Base-by-base conservation (phyloP, 257 asterid species). In the Cynanchum wilfordii region DNA sequence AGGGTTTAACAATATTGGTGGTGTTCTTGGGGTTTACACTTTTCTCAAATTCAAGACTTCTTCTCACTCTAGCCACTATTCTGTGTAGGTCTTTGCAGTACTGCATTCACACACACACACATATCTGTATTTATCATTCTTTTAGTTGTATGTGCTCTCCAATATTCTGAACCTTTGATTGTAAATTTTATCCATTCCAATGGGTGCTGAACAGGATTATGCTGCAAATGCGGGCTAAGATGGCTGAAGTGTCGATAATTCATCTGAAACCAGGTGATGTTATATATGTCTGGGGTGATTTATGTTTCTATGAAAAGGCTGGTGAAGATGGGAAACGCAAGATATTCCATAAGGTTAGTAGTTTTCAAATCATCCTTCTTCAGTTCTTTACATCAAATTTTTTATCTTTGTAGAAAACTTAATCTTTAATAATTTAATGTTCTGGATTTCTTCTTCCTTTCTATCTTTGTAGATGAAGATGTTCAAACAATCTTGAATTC, bases 191-290 rank as follows among this genome's bases (percentile, higher is more conserved):
- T 16, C 5, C 57, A 55, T 40, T 51, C 33, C 12, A 59, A 57
- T 63, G 59, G 66, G 33, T 75, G 30, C 24, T 75, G 70, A 38
- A 65, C 83, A 88, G 97, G 62, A 49, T 93, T 54, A 5, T 74
- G 88, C 86, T 93, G 75, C 81, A 52, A 19, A 86, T 91, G 77
- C 79, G 95, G 96, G 3, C n/a, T 72, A 82, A 84, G 71, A 80
- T 88, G 79, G 96, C 90, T 42, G 81, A 84, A 74, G 68, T 84
- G 50, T 77, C 90, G 1, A 69, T 79, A 66, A 73, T 84, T 77
- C 87, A 89, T 87, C 76, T 94, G 70, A 91, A 85, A 83, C 87
- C 73, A 0, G 40, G 70, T 33, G 96, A 94, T 79, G 75, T 86
- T 10, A 75, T 94, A 16, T 89, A 86, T 56, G 95, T 89, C 78